Evolutionary conservation across 2,329 filamentous ascomycete genomes (phyloP).

Genomic region (Venturia pyrina): DNA sequence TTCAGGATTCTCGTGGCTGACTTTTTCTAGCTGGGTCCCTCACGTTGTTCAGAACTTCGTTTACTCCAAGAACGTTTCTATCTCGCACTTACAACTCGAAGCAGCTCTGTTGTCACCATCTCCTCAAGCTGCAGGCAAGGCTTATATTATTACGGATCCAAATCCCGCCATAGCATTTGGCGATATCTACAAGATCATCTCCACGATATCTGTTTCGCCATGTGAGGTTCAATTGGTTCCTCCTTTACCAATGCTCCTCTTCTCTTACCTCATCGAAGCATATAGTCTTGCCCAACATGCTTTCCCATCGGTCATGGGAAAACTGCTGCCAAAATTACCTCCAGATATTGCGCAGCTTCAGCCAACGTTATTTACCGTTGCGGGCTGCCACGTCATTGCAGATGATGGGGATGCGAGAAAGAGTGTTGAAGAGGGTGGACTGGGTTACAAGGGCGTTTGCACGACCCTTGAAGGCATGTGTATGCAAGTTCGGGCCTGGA

Average conservation of each 20-base stretch:
- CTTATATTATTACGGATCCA: conserved; percentile 42
- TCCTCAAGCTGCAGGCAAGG: conserved; percentile 30
- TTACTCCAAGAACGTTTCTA: conserved; percentile 41
- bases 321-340: conserved; percentile 19
- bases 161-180: conserved; percentile 35
- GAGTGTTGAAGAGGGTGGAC: conserved; percentile 29
- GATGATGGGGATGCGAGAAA: conserved; percentile 30
- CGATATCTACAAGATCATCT: conserved; percentile 31
- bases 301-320: conserved; percentile 15
- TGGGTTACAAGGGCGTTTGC: conserved; percentile 31
- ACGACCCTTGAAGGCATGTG: conserved; percentile 34
- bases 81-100: conserved; percentile 45
- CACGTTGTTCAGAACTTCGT: conserved; percentile 42
- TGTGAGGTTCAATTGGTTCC: conserved; percentile 25
- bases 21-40: conserved; percentile 29
- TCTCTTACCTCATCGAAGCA: conserved; percentile 30
- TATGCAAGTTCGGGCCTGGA: conserved; percentile 33
- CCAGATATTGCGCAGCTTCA: conserved; percentile 31
- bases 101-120: conserved; percentile 36
- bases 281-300: conserved; percentile 22
- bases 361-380: conserved; percentile 26
- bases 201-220: conserved; percentile 21
- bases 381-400: conserved; percentile 26
- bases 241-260: conserved; percentile 28
- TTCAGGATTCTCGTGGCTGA: conserved; percentile 32